Conservation (phyloP, 306 rosid genomes). For the Lablab purpureus region DNA sequence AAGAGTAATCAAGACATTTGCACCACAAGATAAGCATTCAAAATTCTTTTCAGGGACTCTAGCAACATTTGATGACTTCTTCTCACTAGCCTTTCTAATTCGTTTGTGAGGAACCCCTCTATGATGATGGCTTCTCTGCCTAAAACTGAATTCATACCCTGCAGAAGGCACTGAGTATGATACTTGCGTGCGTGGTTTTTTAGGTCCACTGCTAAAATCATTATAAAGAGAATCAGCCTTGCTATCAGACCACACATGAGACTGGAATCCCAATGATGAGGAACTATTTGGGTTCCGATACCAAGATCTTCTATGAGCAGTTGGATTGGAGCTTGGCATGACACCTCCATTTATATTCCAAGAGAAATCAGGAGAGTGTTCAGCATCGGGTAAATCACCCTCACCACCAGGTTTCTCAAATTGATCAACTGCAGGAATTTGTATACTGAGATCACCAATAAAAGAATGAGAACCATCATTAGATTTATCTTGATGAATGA, state of each 20-base stretch:
- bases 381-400: conserved; percentile 56
- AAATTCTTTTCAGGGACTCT: conserved; percentile 69
- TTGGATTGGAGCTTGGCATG: conserved; percentile 75
- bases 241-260: conserved; percentile 81
- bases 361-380: conserved; percentile 62
- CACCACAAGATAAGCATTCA: conserved; percentile 77
- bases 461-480: conserved; percentile 58
- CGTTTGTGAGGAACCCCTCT: conserved; percentile 77
- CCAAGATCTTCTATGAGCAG: conserved; percentile 89
- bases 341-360: conserved; percentile 67
- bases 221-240: conserved; percentile 66
- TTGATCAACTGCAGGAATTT: conserved; percentile 67
- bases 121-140: conserved; percentile 58
- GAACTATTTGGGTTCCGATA: conserved; percentile 65
- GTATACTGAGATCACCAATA: conserved; percentile 61
- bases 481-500: conserved; percentile 53
- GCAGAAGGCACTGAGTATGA: conserved; percentile 80
- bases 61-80: conserved; percentile 66
- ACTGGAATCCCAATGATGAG: conserved; percentile 61
- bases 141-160: conserved; percentile 67
- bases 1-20: conserved; percentile 75
- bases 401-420: conserved; percentile 60
- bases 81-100: conserved; percentile 84
- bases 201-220: conserved; percentile 84
- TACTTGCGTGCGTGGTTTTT: conserved; percentile 93